phyloP scores from a whole-genome alignment of 2,329 filamentous ascomycete genomes.

The Pleomassaria siparia region DNA sequence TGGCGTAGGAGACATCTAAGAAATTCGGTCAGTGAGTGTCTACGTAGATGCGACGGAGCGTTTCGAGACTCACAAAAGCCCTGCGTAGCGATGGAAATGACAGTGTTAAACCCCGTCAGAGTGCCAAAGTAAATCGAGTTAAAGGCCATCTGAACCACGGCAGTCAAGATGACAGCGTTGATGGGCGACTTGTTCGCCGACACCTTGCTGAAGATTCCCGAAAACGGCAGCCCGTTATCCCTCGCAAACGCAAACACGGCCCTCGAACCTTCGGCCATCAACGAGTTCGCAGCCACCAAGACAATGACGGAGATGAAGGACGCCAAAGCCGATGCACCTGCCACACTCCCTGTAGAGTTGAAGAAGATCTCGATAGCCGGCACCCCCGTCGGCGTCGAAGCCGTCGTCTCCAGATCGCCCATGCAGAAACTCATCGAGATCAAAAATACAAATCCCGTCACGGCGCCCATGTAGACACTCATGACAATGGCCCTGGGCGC shows the following conservation, averaged over 20 bases:
- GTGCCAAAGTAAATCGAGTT: conserved; percentile 60
- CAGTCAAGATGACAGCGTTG: conserved; percentile 51
- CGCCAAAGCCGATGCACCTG: conserved; percentile 49
- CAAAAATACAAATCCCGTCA: conserved; percentile 43
- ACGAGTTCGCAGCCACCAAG: conserved; percentile 48
- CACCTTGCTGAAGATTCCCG: conserved; percentile 49
- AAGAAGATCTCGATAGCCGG: conserved; percentile 58
- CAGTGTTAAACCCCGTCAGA: conserved; percentile 57
- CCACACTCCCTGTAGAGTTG: conserved; percentile 50
- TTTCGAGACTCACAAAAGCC: conserved; percentile 53
- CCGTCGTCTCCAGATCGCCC: conserved; percentile 51
- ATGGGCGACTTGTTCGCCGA: conserved; percentile 53
- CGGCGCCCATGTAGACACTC: conserved; percentile 43
- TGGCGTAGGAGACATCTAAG: conserved; percentile 58
- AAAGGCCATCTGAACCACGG: conserved; percentile 54
- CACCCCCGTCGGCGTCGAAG: conserved; percentile 50
- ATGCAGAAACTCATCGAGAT: conserved; percentile 46
- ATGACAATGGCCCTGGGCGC: conserved; percentile 50
- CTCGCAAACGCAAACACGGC: conserved; percentile 53
- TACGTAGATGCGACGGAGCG: background rate
- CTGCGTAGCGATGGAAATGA: conserved; percentile 59
- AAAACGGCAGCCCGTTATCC: conserved; percentile 58
- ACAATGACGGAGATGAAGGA: conserved; percentile 54
- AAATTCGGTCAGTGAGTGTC: conserved; percentile 2
- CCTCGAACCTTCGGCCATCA: conserved; percentile 52